Evolutionary conservation across 2,329 filamentous ascomycete species (phyloP), one percentile per base, ranked within the genome.

Genomic region (Aspergillus tubingensis): DNA sequence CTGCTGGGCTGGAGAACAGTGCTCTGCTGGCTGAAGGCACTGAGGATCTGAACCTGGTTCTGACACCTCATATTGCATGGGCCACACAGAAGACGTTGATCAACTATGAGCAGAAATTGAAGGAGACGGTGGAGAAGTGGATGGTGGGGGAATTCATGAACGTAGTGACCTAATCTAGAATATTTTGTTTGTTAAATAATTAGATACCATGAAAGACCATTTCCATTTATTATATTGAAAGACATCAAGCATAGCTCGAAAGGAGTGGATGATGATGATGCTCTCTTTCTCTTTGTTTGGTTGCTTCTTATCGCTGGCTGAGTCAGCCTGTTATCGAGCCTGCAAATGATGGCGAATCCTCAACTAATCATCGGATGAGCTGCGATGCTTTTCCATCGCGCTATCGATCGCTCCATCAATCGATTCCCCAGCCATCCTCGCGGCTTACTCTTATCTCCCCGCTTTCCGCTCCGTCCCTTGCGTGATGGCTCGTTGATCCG

Each of bases 41-140:
- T 2, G 72, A 76, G 54, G 74, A 77, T 19, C 76, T 83, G 11
- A 84, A 84, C 61, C 69, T 86, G 61, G 78, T 83, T 0, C 65
- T 83, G 43, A 82, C 76, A 51, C 82, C 83, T 17, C 83, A 86
- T 72, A 62, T 84, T 41, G 83, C 84, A 1, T 86, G 83, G 83
- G 80, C 79, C 63, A 78, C 81, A 1, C 74, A 77, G 50, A 77
- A 72, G 63, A 85, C 81, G 4, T 73, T 81, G 59, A 71, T 76
- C 48, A 83, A 80, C 41, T 76, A 83, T 44, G 74, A 76, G 11
- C 69, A 71, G 32, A 76, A 79, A 15, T 63, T 81, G 39, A 81
- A 78, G 65, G 70, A 74, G 38, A 84, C 81, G 32, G 72, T 85
- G 8, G 82, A 84, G 65, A 76, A 64, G 1, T 83, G 79, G 72